Conservation (phyloP, 73 alveolate species). For the Paramecium pentaurelia region DNA sequence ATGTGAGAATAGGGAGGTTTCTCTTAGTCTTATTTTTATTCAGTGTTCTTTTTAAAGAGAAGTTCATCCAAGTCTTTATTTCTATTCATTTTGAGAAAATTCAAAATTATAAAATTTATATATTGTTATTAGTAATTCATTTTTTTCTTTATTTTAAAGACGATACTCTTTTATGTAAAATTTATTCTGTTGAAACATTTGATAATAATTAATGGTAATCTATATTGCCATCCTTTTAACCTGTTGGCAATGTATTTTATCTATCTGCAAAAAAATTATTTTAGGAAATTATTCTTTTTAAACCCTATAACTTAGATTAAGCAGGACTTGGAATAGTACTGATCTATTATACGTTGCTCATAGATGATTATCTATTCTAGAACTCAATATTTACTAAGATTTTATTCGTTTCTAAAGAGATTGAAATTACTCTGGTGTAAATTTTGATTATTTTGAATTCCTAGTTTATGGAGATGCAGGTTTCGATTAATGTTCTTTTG, state of each 20-base stretch:
- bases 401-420: not conserved
- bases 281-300: constrained; percentile 19
- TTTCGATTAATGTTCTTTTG: constrained; percentile 13
- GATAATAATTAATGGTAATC: not conserved
- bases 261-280: constrained; percentile 23
- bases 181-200: not conserved
- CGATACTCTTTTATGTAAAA: constrained; percentile 7
- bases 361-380: constrained; percentile 20
- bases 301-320: not conserved
- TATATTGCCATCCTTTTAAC: not conserved
- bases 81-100: not conserved
- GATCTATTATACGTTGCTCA: not conserved
- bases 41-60: not conserved
- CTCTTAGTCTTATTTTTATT: not conserved
- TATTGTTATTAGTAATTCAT: not conserved
- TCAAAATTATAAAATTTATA: not conserved
- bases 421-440: not conserved
- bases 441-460: not conserved
- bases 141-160: constrained; percentile 34
- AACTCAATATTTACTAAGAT: not conserved
- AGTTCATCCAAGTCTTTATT: not conserved
- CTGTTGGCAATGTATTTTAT: constrained; percentile 6
- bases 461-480: constrained; percentile 27
- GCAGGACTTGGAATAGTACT: constrained; percentile 30
- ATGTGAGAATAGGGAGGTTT: not conserved